Evolutionary conservation across 2,329 filamentous ascomycete genomes (phyloP).

Genomic region (Monosporascus sp.): DNA sequence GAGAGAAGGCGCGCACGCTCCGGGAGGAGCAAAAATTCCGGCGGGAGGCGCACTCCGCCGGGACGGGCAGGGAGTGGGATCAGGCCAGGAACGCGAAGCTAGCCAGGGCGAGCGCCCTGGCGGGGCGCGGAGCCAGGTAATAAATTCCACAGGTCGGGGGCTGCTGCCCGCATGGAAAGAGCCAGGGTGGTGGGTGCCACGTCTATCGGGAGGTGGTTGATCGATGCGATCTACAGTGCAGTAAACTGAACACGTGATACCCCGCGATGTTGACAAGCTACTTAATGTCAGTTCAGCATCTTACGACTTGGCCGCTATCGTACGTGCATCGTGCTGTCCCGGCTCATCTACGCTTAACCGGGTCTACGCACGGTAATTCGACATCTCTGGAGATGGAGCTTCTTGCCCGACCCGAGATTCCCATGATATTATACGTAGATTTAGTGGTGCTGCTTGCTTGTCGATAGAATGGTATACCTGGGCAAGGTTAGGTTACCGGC

Average conservation of each 20-base stretch:
- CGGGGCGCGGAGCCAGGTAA: slow-evolving; percentile 52
- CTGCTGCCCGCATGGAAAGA: no score
- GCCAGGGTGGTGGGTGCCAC: no score
- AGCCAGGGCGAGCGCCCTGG: slow-evolving; percentile 46
- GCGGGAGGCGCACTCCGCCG: slow-evolving; percentile 47
- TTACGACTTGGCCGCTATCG: no score
- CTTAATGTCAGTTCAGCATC: not conserved
- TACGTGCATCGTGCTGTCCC: not conserved
- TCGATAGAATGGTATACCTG: no score
- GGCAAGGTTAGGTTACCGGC: no score
- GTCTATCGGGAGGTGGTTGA: not conserved
- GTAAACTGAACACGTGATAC: not conserved
- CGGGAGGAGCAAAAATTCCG: slow-evolving; percentile 58
- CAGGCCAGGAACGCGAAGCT: slow-evolving; percentile 53
- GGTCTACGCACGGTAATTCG: no score
- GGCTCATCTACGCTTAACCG: not conserved
- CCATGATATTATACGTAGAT: no score
- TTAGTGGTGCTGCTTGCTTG: no score
- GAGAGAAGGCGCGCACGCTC: slow-evolving; percentile 72
- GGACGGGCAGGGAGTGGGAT: slow-evolving; percentile 54
- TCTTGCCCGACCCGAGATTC: no score
- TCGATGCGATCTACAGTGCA: no score
- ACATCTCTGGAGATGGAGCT: no score
- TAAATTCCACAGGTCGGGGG: not conserved
- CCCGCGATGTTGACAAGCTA: not conserved